A percentile compares a stretch with the other conserved stretches of the same genome.
phyloP scores from a whole-genome alignment of 371 early-diverging fungal genomes.

The Apophysomyces variabilis region DNA sequence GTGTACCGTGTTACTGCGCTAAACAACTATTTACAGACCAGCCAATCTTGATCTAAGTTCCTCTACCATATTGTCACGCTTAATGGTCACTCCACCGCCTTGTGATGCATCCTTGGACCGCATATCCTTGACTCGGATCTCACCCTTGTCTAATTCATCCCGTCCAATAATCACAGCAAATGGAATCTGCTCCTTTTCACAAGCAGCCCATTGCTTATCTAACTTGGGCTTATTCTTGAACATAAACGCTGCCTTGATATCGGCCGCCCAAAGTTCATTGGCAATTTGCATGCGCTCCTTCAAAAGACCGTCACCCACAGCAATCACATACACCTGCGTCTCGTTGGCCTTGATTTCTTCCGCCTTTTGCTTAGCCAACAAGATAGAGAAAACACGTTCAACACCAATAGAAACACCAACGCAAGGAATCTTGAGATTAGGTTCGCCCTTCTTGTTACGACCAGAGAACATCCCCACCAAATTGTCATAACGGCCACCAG shows the following conservation, averaged over 20 bases:
- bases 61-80: slow-evolving; percentile 65
- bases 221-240: slow-evolving; percentile 91
- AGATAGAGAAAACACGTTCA: slow-evolving; percentile 94
- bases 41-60: slow-evolving; percentile 51
- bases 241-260: slow-evolving; percentile 79
- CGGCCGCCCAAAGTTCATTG: slow-evolving; percentile 88
- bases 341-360: slow-evolving; percentile 76
- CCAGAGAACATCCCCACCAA: slow-evolving; percentile 94
- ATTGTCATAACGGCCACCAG: slow-evolving; percentile 99
- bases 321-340: slow-evolving; percentile 87
- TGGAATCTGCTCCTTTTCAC: slow-evolving; percentile 88
- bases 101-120: slow-evolving; percentile 60
- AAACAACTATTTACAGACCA: not conserved
- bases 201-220: slow-evolving; percentile 78
- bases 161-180: slow-evolving; percentile 87
- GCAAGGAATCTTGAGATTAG: slow-evolving; percentile 87
- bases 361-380: slow-evolving; percentile 64
- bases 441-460: slow-evolving; percentile 62
- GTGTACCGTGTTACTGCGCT: not conserved
- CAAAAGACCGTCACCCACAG: slow-evolving; percentile 82
- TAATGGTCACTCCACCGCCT: slow-evolving; percentile 58
- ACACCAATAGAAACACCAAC: slow-evolving; percentile 98
- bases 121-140: slow-evolving; percentile 90
- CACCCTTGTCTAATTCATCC: slow-evolving; percentile 76
- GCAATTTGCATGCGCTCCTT: slow-evolving; percentile 91